Evolutionary conservation across 106 monocot species (phyloP), one percentile per base, ranked within the genome.

Genomic region (Apostasia ramifera): DNA sequence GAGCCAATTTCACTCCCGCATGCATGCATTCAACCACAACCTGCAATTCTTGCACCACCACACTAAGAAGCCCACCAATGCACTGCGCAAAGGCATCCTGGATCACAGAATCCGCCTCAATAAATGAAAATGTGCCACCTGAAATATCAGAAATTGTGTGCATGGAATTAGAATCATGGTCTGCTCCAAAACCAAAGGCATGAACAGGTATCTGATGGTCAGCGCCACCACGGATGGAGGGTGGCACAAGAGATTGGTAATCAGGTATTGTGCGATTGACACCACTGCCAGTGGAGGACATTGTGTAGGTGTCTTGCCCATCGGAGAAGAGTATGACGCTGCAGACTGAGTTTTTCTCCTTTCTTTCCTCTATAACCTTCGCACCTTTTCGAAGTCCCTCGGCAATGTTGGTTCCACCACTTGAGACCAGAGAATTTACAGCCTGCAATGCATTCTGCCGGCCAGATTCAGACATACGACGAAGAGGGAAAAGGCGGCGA

Each of bases 51-150:
- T 95, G 91, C 38, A 86, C 86, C 44, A 84, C 88, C 40, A 95
- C 89, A 48, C 95, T 95, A 2, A 95, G 84, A 12, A 95, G 82
- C 66, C 95, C 95, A n/a, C 95, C 95, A n/a, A 95, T 92, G 83
- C 95, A 95, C 57, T 89, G 95, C 3, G 95, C 95, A 75, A 95
- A 91, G 0, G 95, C 91, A 71, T 91, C 91, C 69, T 91, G 95
- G 39, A 97, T 89, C 42, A 74, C 86, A 64, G 71, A 62, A 68
- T 89, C 89, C 11, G 88, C 66, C 70, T 97, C 95, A 8, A 95
- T 91, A 53, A 95, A 95, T 40, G 95, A 95, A 55, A 91, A 95
- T 1, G 95, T 95, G 12, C 95, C 95, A 26, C 91, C 82, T n/a
- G 91, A 89, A 51, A 59, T 73, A 69, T 95, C 88, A 12, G 91